Base-by-base conservation (phyloP, 306 rosid species). In the Senna tora region DNA sequence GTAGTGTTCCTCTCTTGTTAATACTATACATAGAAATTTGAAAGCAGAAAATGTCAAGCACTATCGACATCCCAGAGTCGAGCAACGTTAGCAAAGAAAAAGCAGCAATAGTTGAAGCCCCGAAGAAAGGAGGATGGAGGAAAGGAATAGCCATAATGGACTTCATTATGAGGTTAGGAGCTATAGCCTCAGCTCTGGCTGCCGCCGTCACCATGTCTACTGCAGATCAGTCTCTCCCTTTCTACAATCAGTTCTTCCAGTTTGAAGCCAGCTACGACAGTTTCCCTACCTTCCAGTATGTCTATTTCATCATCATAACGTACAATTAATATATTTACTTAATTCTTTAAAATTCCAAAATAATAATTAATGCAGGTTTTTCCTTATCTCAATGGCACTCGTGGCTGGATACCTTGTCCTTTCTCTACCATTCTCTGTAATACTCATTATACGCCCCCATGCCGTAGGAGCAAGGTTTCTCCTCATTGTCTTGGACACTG, bases 161-260 rank as follows among this genome's bases (percentile, higher is more conserved):
- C 71, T 89, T 90, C 16, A 68, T 93, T 69, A 45, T 93, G 17
- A 83, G 98, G 84, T 72, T 90, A 55, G 96, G 96, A 2, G 97
- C 87, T 14, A 64, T 93, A 0, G 81, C 79, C 0, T 70, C 97
- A 0, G 84, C 91, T 58, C 77, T 90, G 2, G 84, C 82, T 12
- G 96, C 97, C 0, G 93, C 98, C 0, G 87, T 93, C 46, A 64
- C 84, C 17, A 90, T 93, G 98, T 97, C 87, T 49, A 90, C 90
- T 0, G 89, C 91, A 39, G 93, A 87, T 38, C 83, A 93, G 19
- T 85, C 81, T 41, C 98, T 93, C 34, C 97, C 98, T 75, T 90
- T 93, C 85, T 87, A 90, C 86, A 88, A 97, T 52, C 98, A 90
- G 79, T 93, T 87, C 87, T 88, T 90, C 77, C 98, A 93, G 45